These are phyloP conservation scores for Paraconiothyrium brasiliense DNA, from an alignment of 2,329 filamentous ascomycete species.

Conservation along the genomic window DNA sequence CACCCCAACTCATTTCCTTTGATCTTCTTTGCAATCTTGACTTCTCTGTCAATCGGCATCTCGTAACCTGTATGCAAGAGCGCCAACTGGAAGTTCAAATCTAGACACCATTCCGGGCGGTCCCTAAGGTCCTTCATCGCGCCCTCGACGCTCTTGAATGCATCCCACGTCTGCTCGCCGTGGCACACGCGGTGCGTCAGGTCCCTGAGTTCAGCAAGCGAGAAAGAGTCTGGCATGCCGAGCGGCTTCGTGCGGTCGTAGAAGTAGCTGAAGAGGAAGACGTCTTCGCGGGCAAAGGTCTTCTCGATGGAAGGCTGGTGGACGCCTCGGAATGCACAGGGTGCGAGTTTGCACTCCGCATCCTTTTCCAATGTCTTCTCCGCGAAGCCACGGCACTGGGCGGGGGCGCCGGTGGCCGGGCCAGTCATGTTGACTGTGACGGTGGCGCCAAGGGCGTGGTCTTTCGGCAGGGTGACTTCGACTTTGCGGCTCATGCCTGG, in stretches of 20 bases:
- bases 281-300: conserved; percentile 89
- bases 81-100: conserved; percentile 95
- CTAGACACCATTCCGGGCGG: conserved; percentile 90
- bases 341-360: conserved; percentile 78
- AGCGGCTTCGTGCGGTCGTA: conserved; percentile 93
- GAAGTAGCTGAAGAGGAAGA: conserved; percentile 98
- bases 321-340: conserved; percentile 98
- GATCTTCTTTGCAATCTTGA: conserved; percentile 99
- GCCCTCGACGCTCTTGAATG: conserved; percentile 78
- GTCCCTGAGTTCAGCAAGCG: conserved; percentile 86
- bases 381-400: conserved; percentile 88
- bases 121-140: conserved; percentile 82
- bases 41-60: conserved; percentile 95
- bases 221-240: conserved; percentile 98
- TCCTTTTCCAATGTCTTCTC: conserved; percentile 94
- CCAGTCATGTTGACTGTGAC: conserved; percentile 87
- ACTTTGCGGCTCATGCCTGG: conserved; percentile 80
- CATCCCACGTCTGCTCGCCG: conserved; percentile 79
- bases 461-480: conserved; percentile 73
- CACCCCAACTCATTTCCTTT: conserved; percentile 96
- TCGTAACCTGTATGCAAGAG: conserved; percentile 95
- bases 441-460: conserved; percentile 71
- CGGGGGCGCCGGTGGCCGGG: conserved; percentile 75
- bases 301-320: conserved; percentile 92
- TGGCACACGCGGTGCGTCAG: conserved; percentile 85